These are phyloP conservation scores for Filobasidium floriforme DNA, from an alignment of 768 basidiomycete genomes.

Conservation along the genomic window DNA sequence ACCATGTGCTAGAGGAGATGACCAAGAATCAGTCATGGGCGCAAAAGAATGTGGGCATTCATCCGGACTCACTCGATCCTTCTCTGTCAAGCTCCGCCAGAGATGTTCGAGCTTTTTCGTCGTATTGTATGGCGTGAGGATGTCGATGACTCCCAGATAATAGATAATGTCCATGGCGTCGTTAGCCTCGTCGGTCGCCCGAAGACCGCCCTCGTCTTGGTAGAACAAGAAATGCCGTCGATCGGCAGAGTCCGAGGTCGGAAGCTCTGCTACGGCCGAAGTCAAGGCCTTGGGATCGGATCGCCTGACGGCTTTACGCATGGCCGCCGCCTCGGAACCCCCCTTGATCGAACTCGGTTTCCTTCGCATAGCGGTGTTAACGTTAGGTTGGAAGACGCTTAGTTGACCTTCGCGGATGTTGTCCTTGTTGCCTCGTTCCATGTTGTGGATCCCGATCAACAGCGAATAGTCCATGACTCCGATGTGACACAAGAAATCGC, in stretches of 20 bases:
- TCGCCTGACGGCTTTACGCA: conserved; percentile 75
- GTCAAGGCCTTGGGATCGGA: conserved; percentile 71
- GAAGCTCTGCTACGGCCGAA: conserved; percentile 52
- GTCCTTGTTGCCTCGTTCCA: conserved; percentile 82
- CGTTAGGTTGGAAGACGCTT: conserved; percentile 72
- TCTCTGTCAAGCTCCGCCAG: conserved; percentile 78
- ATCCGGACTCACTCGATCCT: conserved; percentile 59
- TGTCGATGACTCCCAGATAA: conserved; percentile 94
- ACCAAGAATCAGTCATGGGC: background rate
- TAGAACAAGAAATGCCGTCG: conserved; percentile 79
- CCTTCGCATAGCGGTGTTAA: conserved; percentile 48
- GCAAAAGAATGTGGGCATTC: background rate
- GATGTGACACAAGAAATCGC: conserved; percentile 71
- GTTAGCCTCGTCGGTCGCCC: conserved; percentile 82
- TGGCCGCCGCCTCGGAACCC: conserved; percentile 66
- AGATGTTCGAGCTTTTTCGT: conserved; percentile 77
- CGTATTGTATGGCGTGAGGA: conserved; percentile 75
- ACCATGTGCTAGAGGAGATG: conserved; percentile 67
- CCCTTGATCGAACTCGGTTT: conserved; percentile 59
- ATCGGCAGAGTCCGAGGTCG: conserved; percentile 57
- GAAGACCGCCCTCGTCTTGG: conserved; percentile 87
- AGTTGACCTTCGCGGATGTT: conserved; percentile 84
- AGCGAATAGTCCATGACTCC: conserved; percentile 96
- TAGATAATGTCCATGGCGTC: conserved; percentile 68
- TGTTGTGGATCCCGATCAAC: conserved; percentile 86